These are phyloP conservation scores for Pittosporum tobira DNA, from an alignment of 129 eudicot genomes.

Conservation along the genomic window DNA sequence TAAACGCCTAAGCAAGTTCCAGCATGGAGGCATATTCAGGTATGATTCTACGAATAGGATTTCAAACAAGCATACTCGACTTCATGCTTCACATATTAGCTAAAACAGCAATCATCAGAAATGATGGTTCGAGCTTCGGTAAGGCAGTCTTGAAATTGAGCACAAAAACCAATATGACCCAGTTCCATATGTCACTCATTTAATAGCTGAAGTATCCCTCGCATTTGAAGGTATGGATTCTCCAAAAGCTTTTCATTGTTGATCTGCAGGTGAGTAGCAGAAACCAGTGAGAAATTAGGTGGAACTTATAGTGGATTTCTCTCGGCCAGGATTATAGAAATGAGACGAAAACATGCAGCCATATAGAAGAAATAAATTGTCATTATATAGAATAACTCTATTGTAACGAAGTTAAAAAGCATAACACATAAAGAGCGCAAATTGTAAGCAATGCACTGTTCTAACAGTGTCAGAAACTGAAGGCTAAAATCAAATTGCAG, in stretches of 20 bases:
- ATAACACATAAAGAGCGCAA: not conserved
- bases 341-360: no score
- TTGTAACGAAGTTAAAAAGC: not conserved
- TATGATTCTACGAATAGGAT: slow-evolving; percentile 12
- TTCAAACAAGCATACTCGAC: slow-evolving; percentile 15
- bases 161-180: slow-evolving; percentile 4
- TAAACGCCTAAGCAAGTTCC: slow-evolving; percentile 6
- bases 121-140: not conserved
- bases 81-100: slow-evolving; percentile 16
- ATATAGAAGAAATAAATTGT: not conserved
- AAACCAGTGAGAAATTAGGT: slow-evolving; percentile 13
- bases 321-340: no score
- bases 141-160: not conserved
- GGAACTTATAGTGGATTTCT: no score
- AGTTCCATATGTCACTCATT: slow-evolving; percentile 58
- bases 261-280: slow-evolving; percentile 52
- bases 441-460: not conserved
- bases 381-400: not conserved
- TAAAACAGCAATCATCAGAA: slow-evolving; percentile 12
- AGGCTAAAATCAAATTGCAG: slow-evolving; percentile 6
- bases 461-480: not conserved
- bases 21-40: slow-evolving; percentile 8
- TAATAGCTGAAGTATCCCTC: slow-evolving; percentile 85
- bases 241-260: slow-evolving; percentile 93
- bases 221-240: slow-evolving; percentile 99